Conservation (phyloP, 2,329 filamentous ascomycete species). For the Aspergillus sp. region DNA sequence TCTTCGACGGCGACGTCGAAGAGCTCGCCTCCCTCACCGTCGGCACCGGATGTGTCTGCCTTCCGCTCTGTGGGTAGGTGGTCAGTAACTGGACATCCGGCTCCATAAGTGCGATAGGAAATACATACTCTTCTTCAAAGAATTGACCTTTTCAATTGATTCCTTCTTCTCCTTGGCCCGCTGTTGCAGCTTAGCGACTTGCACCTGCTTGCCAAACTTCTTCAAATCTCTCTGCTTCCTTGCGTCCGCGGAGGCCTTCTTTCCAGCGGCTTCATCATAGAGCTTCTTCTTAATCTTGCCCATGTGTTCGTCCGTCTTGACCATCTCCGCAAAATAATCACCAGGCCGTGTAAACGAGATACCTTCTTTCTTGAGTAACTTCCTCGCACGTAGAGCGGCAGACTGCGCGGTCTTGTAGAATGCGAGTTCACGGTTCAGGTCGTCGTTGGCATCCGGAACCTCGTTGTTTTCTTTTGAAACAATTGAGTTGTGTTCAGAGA, state of each 20-base stretch:
- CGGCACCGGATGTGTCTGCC: slow-evolving; percentile 59
- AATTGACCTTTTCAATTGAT: slow-evolving; percentile 92
- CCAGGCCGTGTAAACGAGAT: slow-evolving; percentile 82
- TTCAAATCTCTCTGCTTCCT: slow-evolving; percentile 91
- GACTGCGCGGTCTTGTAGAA: slow-evolving; percentile 89
- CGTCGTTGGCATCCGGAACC: slow-evolving; percentile 84
- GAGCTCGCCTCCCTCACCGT: slow-evolving; percentile 69
- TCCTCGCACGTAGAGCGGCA: slow-evolving; percentile 71
- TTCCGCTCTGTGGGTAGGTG: slow-evolving; percentile 67
- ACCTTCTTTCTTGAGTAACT: slow-evolving; percentile 75
- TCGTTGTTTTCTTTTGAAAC: slow-evolving; percentile 66
- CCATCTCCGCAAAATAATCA: slow-evolving; percentile 99
- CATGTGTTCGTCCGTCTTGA: slow-evolving; percentile 98
- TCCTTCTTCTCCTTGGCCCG: slow-evolving; percentile 87
- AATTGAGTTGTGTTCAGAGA: slow-evolving; percentile 79
- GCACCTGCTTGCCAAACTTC: slow-evolving; percentile 99
- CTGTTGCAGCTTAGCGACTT: slow-evolving; percentile 94
- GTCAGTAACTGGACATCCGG: neutral
- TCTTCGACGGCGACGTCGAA: slow-evolving; percentile 88
- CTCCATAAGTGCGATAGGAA: neutral
- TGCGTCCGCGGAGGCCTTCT: slow-evolving; percentile 90
- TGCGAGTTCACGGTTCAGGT: slow-evolving; percentile 85
- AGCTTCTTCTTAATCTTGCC: slow-evolving; percentile 92
- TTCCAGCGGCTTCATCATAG: slow-evolving; percentile 84
- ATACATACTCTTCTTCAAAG: slow-evolving; percentile 86